Conservation (phyloP, 257 asterid genomes). For the Orobanche coerulescens region DNA sequence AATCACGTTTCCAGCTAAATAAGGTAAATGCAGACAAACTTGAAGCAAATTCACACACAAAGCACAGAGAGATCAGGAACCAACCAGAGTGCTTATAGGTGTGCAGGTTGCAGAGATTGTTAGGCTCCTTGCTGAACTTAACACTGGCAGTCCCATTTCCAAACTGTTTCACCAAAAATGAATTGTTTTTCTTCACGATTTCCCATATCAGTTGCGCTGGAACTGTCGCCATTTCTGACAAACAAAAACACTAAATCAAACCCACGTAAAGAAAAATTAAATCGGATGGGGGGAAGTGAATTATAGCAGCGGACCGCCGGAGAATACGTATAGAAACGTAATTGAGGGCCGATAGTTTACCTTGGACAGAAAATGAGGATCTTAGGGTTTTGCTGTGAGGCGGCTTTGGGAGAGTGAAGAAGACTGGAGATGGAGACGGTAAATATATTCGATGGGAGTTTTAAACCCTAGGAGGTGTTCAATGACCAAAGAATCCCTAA, state of each 20-base stretch:
- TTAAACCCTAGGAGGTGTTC: neutral
- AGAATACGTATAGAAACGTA: neutral
- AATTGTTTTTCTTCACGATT: constrained; percentile 83
- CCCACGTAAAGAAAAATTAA: neutral
- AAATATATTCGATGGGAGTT: constrained; percentile 11
- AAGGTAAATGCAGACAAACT: neutral
- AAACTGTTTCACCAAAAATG: constrained; percentile 63
- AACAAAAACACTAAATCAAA: neutral
- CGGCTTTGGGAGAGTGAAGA: constrained; percentile 22
- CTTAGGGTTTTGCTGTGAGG: constrained; percentile 36
- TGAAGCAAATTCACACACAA: neutral
- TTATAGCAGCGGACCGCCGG: neutral
- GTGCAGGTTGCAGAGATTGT: constrained; percentile 80
- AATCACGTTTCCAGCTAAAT: neutral
- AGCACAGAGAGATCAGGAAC: neutral
- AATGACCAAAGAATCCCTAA: constrained; percentile 28
- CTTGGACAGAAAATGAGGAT: constrained; percentile 13
- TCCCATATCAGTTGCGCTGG: constrained; percentile 92
- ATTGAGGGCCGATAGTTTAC: constrained; percentile 16
- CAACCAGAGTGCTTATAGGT: constrained; percentile 93
- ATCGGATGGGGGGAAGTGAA: neutral
- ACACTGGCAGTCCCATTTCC: constrained; percentile 72
- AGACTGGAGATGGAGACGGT: neutral
- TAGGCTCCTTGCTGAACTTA: constrained; percentile 78
- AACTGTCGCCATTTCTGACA: constrained; percentile 58